Conservation (phyloP, 768 basidiomycete species). For the Podaxis mareebaensis region DNA sequence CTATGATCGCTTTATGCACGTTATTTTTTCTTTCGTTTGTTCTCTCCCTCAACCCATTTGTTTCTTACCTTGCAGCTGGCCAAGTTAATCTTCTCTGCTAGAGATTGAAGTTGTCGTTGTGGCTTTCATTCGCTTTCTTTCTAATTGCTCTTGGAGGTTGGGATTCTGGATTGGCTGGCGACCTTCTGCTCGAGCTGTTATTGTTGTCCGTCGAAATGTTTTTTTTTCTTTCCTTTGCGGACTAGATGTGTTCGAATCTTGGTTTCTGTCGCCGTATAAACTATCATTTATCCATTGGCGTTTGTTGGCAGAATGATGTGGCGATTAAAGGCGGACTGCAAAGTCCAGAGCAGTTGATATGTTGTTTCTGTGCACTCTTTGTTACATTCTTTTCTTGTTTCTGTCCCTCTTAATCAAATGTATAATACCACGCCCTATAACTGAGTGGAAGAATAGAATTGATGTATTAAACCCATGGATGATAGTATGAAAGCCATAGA, state of each 20-base stretch:
- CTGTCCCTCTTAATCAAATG: background rate
- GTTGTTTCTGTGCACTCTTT: background rate
- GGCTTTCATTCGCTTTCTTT: conserved; percentile 12
- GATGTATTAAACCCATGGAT: background rate
- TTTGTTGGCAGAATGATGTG: background rate
- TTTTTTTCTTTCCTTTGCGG: background rate
- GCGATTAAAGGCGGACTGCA: background rate
- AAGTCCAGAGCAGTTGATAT: background rate
- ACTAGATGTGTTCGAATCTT: conserved; percentile 13
- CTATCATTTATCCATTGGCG: conserved; percentile 4
- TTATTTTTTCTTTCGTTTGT: conserved; percentile 8
- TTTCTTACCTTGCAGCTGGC: conserved; percentile 1
- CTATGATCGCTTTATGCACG: conserved; percentile 16
- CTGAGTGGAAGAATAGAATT: background rate
- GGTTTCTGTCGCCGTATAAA: conserved; percentile 5
- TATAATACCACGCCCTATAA: background rate
- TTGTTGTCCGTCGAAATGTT: conserved; percentile 6
- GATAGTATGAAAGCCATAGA: background rate
- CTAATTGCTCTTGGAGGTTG: conserved; percentile 6
- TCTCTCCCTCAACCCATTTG: conserved; percentile 9
- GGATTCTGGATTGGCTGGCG: conserved; percentile 4
- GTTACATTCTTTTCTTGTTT: background rate
- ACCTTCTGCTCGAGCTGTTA: conserved; percentile 1
- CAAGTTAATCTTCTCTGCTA: conserved; percentile 7
- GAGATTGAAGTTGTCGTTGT: conserved; percentile 2